Base-by-base conservation (phyloP, 176 grass and related monocot species). In the Otatea glauca region DNA sequence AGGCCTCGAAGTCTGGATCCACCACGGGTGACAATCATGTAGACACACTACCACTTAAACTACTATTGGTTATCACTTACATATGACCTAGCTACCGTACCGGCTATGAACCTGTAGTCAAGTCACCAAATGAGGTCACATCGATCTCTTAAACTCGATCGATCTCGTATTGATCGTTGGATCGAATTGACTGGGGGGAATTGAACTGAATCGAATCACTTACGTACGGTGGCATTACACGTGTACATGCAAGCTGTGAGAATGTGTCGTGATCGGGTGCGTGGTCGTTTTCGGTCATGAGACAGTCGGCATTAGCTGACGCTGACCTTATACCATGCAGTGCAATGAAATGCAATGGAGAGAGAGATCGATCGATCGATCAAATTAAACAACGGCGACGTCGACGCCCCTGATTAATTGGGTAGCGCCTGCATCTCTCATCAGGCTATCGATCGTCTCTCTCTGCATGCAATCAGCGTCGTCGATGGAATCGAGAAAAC, bases 401-500 rank as follows among this genome's bases (percentile, higher is more conserved):
- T n/a, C n/a, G n/a, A 58, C 72, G 82, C 82, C 62, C 35, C 35
- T 37, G 35, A 37, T 37, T 14, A 62, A 34, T 20, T 27, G 25
- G 27, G 70, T 51, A 24, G 12, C 3, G 27, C 18, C 65, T 18
- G 34, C 55, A 49, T 83, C 70, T 47, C 24, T 0, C 60, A 27
- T 32, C 61, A 32, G 61, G 12, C 29, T 29, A 29, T 29, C 24
- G 24, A 29, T 29, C 56, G 3, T 32, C 23, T 35, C n/a, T 42
- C 23, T 49, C 14, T 10, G 17, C 60, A 61, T 72, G 63, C 79
- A 67, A 69, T 70, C 79, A 32, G 38, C 67, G 10, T 58, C 81
- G 5, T 84, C 87, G 87, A 84, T 84, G 81, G 75, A 84, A 89
- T 65, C 75, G 68, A 89, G 58, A 77, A 80, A 74, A 60, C 34